Conservation (phyloP, 2,329 filamentous ascomycete genomes). For the Talaromyces verruculosus region DNA sequence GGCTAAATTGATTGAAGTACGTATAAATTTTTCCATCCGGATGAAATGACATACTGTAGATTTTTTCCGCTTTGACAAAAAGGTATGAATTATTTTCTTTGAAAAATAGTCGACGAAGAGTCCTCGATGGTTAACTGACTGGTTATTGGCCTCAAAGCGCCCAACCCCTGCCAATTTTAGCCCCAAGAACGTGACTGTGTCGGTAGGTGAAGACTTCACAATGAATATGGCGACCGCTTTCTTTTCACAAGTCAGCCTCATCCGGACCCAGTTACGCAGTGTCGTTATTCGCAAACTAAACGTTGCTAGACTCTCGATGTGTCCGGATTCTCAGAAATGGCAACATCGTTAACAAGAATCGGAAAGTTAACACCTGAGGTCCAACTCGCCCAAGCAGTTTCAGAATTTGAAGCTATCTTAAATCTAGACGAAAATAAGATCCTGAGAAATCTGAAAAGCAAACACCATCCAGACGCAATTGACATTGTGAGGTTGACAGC, state of each 20-base stretch:
- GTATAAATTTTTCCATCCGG: neutral
- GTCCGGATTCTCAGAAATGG: neutral
- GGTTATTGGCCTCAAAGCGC: neutral
- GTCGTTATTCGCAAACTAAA: neutral
- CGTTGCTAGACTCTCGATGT: neutral
- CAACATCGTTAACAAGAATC: neutral
- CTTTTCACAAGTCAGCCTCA: neutral
- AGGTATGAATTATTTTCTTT: neutral
- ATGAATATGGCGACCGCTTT: neutral
- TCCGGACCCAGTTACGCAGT: neutral
- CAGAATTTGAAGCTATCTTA: constrained; percentile 9
- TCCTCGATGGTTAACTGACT: neutral
- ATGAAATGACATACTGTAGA: neutral
- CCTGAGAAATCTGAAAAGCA: neutral
- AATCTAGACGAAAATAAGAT: neutral
- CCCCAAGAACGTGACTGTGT: constrained; percentile 1
- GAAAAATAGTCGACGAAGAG: neutral
- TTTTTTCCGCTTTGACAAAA: neutral
- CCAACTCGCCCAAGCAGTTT: constrained; percentile 10
- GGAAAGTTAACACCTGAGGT: constrained; percentile 5
- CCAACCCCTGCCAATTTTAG: neutral
- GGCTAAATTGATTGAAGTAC: neutral
- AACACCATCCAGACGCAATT: constrained; percentile 1
- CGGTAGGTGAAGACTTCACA: neutral
- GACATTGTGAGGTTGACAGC: constrained; percentile 11